Conservation (phyloP, 1,139 yeast species). For the Saccharomyces hybrid region DNA sequence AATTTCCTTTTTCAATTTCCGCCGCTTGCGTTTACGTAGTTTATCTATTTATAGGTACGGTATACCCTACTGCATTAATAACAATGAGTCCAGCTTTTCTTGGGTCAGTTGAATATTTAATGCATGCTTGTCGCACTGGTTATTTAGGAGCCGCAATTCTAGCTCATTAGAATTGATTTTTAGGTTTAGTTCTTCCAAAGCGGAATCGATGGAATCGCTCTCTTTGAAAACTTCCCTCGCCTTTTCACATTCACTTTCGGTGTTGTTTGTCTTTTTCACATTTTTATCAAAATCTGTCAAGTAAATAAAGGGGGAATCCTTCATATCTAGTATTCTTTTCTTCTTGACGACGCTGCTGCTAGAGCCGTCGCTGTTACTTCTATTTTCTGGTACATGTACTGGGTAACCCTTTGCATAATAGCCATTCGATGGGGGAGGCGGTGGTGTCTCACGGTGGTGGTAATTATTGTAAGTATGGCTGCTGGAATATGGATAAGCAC, state of each 20-base stretch:
- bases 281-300: slow-evolving; percentile 17
- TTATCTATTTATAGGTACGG: background rate
- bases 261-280: slow-evolving; percentile 4
- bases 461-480: background rate
- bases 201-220: slow-evolving; percentile 17
- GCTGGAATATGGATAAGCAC: background rate
- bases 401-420: background rate
- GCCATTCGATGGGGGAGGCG: background rate
- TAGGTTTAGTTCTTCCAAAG: slow-evolving; percentile 17
- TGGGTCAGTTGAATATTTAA: slow-evolving; percentile 11
- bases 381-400: background rate
- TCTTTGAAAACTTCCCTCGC: slow-evolving; percentile 17
- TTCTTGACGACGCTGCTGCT: background rate
- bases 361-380: background rate
- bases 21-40: background rate
- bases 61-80: slow-evolving; percentile 3
- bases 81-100: slow-evolving; percentile 15
- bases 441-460: background rate
- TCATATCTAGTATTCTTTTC: slow-evolving; percentile 8
- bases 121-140: slow-evolving; percentile 20
- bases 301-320: slow-evolving; percentile 19
- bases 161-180: slow-evolving; percentile 18
- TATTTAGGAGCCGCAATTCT: slow-evolving; percentile 20
- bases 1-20: background rate
- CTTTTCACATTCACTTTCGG: slow-evolving; percentile 10